Conservation (phyloP, 768 basidiomycete genomes). For the Psilocybe sp. region DNA sequence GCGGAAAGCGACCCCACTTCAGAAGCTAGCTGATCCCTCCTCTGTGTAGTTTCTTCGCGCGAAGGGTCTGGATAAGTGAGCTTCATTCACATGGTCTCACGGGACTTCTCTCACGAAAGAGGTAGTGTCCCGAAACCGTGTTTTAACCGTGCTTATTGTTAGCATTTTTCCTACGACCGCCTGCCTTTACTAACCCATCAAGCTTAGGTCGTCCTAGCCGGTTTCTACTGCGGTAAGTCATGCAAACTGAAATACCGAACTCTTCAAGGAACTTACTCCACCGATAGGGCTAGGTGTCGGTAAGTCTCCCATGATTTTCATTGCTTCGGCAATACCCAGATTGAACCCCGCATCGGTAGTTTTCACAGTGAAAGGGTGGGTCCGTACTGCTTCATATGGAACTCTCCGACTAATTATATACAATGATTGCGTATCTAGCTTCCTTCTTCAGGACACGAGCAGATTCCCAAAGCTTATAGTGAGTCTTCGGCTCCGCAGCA, state of each 20-base stretch:
- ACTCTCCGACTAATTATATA: slow-evolving; percentile 6
- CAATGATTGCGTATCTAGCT: slow-evolving; percentile 18
- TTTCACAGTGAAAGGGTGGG: slow-evolving; percentile 44
- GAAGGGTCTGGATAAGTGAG: slow-evolving; percentile 48
- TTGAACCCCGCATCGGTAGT: slow-evolving; percentile 24
- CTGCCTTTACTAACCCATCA: background rate
- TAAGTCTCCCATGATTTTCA: slow-evolving; percentile 16
- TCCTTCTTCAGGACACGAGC: slow-evolving; percentile 28
- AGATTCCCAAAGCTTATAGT: slow-evolving; percentile 36
- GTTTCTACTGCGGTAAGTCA: slow-evolving; percentile 41
- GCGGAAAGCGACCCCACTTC: slow-evolving; percentile 1
- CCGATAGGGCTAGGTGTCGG: slow-evolving; percentile 38
- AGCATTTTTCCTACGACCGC: slow-evolving; percentile 10
- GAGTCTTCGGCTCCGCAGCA: slow-evolving; percentile 12
- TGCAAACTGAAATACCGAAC: background rate
- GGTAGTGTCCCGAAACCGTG: slow-evolving; percentile 42
- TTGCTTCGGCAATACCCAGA: background rate
- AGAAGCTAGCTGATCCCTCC: background rate
- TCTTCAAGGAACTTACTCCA: background rate
- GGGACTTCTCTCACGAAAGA: background rate
- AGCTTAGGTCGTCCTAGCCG: slow-evolving; percentile 34
- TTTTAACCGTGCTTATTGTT: slow-evolving; percentile 41
- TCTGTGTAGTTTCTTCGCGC: slow-evolving; percentile 46
- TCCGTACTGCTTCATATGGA: slow-evolving; percentile 2
- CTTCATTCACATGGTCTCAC: slow-evolving; percentile 1